phyloP scores from a whole-genome alignment of 192 early-diverging fungal genomes.

The Irineochytrium annulatum region DNA sequence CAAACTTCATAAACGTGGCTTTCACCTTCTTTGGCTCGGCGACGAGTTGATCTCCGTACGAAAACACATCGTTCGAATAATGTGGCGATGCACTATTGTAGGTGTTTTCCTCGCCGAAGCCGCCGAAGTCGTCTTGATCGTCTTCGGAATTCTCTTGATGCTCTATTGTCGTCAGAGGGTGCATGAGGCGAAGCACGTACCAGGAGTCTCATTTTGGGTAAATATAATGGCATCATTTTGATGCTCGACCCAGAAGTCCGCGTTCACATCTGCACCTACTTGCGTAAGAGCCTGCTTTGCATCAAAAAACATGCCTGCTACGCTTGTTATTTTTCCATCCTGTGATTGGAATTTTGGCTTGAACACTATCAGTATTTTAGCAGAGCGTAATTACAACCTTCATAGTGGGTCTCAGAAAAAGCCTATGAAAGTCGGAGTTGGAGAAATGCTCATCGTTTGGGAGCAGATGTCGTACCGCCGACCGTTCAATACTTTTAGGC shows the following conservation, averaged over 20 bases:
- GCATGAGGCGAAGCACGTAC: too few species aligned
- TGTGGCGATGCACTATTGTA: not conserved
- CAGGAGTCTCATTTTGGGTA: too few species aligned
- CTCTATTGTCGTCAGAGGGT: too few species aligned
- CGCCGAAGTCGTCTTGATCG: slow-evolving; percentile 39
- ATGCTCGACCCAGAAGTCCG: slow-evolving; percentile 27
- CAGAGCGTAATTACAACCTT: slow-evolving; percentile 34
- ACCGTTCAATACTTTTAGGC: slow-evolving; percentile 50
- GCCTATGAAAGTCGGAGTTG: slow-evolving; percentile 57
- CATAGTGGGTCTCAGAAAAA: slow-evolving; percentile 41
- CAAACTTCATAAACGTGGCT: slow-evolving; percentile 61
- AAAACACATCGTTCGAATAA: not conserved
- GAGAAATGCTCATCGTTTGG: slow-evolving; percentile 82
- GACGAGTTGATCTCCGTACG: slow-evolving; percentile 45
- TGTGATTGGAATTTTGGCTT: slow-evolving; percentile 15
- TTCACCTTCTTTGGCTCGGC: slow-evolving; percentile 46
- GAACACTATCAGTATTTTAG: slow-evolving; percentile 29
- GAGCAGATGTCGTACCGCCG: slow-evolving; percentile 54
- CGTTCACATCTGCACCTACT: slow-evolving; percentile 6
- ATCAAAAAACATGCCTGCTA: not conserved
- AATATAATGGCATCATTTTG: slow-evolving; percentile 18
- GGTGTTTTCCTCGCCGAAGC: slow-evolving; percentile 19
- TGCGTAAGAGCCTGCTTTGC: not conserved
- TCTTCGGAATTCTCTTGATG: slow-evolving; percentile 14
- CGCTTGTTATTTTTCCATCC: slow-evolving; percentile 22